Evolutionary conservation across 257 asterid species (phyloP).

Genomic region (Nicotiana otophora): DNA sequence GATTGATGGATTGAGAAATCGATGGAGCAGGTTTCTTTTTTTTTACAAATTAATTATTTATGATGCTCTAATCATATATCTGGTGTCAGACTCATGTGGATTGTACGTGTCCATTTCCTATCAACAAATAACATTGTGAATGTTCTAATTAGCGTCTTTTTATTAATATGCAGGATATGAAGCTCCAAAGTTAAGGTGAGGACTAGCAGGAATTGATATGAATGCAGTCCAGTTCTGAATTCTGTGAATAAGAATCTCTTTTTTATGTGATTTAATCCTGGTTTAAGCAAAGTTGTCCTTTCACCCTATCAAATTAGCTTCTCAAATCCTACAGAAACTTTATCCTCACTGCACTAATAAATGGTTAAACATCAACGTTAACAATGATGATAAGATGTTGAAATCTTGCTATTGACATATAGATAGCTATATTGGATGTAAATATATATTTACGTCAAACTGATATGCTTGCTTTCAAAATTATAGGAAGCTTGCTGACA

Average conservation of each 20-base stretch:
- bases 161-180: slow-evolving; percentile 49
- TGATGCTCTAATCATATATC: neutral
- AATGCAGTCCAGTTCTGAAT: neutral
- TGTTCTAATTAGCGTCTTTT: neutral
- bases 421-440: neutral
- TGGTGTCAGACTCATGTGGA: neutral
- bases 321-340: neutral
- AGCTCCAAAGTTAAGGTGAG: slow-evolving; percentile 55
- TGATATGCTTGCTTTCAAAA: neutral
- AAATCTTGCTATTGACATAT: neutral
- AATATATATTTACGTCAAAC: neutral
- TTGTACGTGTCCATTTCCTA: neutral
- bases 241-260: neutral
- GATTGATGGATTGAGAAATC: neutral
- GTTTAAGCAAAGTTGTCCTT: neutral
- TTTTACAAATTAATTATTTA: neutral
- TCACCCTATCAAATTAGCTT: neutral
- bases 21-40: neutral
- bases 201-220: neutral
- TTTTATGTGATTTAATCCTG: neutral
- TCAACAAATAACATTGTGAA: neutral
- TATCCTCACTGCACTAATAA: neutral
- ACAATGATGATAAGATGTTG: neutral
- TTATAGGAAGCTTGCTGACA: slow-evolving; percentile 59
- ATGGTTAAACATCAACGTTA: neutral